Conservation (phyloP, 2,329 filamentous ascomycete species). For the Fusarium sp. region DNA sequence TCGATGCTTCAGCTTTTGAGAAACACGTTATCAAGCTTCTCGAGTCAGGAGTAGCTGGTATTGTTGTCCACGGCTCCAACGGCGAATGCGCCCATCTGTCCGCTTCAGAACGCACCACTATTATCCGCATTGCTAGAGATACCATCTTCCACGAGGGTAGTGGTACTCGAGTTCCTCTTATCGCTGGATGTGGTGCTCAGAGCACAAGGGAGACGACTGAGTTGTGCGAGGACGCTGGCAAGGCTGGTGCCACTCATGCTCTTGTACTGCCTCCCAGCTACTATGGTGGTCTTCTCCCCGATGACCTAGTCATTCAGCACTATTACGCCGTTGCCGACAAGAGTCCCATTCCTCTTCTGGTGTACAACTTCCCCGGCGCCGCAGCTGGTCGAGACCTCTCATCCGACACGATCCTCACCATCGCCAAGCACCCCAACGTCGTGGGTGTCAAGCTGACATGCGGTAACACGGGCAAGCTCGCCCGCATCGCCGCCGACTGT, state of each 20-base stretch:
- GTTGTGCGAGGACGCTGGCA: conserved; percentile 75
- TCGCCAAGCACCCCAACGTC: conserved; percentile 67
- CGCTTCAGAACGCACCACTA: conserved; percentile 74
- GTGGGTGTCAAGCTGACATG: conserved; percentile 74
- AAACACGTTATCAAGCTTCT: conserved; percentile 58
- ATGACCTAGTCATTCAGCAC: conserved; percentile 60
- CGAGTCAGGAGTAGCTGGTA: conserved; percentile 76
- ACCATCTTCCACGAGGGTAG: conserved; percentile 42
- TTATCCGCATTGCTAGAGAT: conserved; percentile 67
- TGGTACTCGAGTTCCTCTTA: conserved; percentile 56
- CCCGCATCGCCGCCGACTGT: conserved; percentile 58
- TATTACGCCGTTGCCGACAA: conserved; percentile 72
- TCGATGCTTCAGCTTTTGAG: conserved; percentile 48
- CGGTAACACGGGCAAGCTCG: conserved; percentile 73
- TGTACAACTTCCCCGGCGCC: conserved; percentile 75
- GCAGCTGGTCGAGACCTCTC: conserved; percentile 69
- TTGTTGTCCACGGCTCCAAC: conserved; percentile 85
- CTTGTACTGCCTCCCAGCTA: conserved; percentile 82
- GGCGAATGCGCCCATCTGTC: conserved; percentile 85
- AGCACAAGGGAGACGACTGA: conserved; percentile 80
- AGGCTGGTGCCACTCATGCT: conserved; percentile 79
- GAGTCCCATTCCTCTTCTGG: conserved; percentile 69
- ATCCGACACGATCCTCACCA: conserved; percentile 67
- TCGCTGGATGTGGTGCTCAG: conserved; percentile 81
- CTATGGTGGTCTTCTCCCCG: conserved; percentile 75